These are phyloP conservation scores for Bacidia rubella DNA, from an alignment of 495 filamentous ascomycete genomes.

Conservation along the genomic window DNA sequence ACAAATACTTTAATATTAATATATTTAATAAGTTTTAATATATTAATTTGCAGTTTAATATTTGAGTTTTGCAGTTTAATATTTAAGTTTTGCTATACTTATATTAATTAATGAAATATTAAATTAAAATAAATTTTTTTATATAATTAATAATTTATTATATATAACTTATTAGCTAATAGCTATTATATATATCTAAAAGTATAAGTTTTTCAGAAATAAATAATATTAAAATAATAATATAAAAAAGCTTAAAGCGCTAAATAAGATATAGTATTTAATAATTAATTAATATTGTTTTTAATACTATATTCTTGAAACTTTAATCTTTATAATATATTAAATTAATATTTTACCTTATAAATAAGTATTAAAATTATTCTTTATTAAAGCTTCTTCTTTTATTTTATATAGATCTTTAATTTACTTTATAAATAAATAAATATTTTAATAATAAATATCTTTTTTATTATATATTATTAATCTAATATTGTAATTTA, in stretches of 20 bases:
- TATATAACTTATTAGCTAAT: neutral
- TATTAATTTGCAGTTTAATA: too few relatives aligned
- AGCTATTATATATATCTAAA: neutral
- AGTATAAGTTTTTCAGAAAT: neutral
- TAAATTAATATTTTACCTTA: too few relatives aligned
- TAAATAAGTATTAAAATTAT: too few relatives aligned
- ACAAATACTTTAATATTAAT: too few relatives aligned
- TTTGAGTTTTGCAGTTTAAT: neutral
- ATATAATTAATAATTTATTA: neutral
- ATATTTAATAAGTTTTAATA: too few relatives aligned
- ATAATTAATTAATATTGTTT: neutral
- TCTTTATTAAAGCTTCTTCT: too few relatives aligned
- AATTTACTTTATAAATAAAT: too few relatives aligned
- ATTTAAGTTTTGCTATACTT: slow-evolving; percentile 4
- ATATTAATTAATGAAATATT: neutral
- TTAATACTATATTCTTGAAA: neutral
- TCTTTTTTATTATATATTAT: too few relatives aligned
- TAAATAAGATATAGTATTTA: neutral
- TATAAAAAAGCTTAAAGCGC: neutral
- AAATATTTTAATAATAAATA: too few relatives aligned
- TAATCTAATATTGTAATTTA: too few relatives aligned
- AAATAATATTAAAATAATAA: neutral
- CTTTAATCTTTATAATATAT: too few relatives aligned
- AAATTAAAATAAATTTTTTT: neutral
- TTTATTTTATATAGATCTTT: too few relatives aligned